These are phyloP conservation scores for Gamsiella multidivaricata DNA, from an alignment of 192 early-diverging fungal genomes.

Conservation along the genomic window DNA sequence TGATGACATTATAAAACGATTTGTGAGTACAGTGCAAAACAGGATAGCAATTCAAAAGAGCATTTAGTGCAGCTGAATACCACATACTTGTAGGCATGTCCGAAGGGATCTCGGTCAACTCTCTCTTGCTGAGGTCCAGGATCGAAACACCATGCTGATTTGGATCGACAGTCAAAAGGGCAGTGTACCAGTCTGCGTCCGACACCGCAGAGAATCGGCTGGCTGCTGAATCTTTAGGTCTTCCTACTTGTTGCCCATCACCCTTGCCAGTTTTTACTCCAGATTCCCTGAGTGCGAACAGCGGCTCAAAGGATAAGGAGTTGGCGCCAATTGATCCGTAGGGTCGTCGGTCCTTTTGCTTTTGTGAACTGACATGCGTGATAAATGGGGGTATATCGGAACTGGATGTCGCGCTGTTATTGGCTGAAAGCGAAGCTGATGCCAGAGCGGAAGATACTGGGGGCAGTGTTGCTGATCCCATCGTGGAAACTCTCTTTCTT, in stretches of 20 bases:
- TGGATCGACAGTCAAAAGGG: slow-evolving; percentile 5
- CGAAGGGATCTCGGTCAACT: slow-evolving; percentile 31
- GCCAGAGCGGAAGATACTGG: slow-evolving; percentile 15
- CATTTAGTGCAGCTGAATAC: too few relatives aligned
- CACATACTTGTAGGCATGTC: slow-evolving; percentile 34
- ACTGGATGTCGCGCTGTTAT: neutral
- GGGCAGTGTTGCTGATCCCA: slow-evolving; percentile 23
- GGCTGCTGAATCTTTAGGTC: neutral
- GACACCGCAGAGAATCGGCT: slow-evolving; percentile 35
- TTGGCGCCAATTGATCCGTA: slow-evolving; percentile 22
- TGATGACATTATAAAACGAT: neutral
- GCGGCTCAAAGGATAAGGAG: slow-evolving; percentile 34
- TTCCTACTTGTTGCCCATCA: neutral
- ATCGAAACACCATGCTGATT: slow-evolving; percentile 40
- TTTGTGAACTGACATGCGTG: slow-evolving; percentile 3
- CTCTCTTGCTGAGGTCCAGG: slow-evolving; percentile 44
- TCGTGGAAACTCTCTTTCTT: slow-evolving; percentile 45
- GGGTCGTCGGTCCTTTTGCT: slow-evolving; percentile 11
- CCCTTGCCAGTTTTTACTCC: neutral
- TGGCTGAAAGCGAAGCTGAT: neutral
- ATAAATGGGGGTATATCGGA: slow-evolving; percentile 8
- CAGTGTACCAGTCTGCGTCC: slow-evolving; percentile 35
- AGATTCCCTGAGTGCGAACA: slow-evolving; percentile 39
- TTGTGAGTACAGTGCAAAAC: neutral
- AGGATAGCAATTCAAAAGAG: neutral